Base-by-base conservation (phyloP, 2,329 filamentous ascomycete species). In the Hymenotorrendiella dingleyae region DNA sequence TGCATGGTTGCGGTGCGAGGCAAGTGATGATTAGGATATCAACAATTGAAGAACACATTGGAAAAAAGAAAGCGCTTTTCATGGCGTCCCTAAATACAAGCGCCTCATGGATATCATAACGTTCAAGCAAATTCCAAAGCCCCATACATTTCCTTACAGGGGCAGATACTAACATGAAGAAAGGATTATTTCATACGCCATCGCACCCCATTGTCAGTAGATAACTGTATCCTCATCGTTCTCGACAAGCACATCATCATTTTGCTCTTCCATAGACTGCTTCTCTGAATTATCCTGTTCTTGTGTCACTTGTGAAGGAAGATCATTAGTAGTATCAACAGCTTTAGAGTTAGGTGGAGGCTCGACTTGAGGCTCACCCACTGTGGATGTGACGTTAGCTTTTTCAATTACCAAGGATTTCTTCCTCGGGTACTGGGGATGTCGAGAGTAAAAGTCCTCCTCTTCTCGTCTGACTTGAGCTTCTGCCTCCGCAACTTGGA, bases 201-300 rank as follows among this genome's bases (percentile, higher is more conserved):
- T 29, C 26, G 22, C 19, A 42, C 27, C 4, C 12, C 16, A 4
- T 29, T 21, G 11, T 40, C 37, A 95, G 68, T 95, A 95, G 46
- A 94, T 91, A 40, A 95, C 87, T 55, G 84, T 89, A 58, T 95
- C 89, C 67, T 96, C 89, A 47, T 88, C 86, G 42, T 84, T 86
- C 63, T 88, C 85, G 41, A 93, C 80, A 52, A 94, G 73, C 43
- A 91, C 82, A 57, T 90, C 86, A 40, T 80, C 84, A 38, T 76
- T 74, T 49, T 88, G 81, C 56, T 90, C 84, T 46, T 84, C 74
- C 54, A 74, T 60, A 45, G 70, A 71, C 57, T 58, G 66, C 67
- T 57, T 64, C 61, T 48, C 58, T 53, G 49, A 65, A 63, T 61
- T 43, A 20, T 34, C 22, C 47, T 53, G 43, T 33, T 52, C 50